Percentiles rank a stretch among this genome's conserved stretches.
Conservation (phyloP, 116 monocot genomes). For the Posidonia oceanica region DNA sequence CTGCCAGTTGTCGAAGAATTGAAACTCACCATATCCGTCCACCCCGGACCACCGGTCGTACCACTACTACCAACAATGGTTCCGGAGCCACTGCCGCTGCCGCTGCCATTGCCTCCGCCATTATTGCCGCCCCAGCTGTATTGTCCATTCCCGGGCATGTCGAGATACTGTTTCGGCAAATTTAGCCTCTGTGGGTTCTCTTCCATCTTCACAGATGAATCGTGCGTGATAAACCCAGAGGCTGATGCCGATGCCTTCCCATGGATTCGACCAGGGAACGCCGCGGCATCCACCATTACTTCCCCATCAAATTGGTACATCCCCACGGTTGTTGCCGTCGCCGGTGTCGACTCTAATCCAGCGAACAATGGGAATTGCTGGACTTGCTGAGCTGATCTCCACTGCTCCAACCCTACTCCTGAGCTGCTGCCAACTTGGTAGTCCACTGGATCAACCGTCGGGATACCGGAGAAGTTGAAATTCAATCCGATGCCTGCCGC, state of each 20-base stretch:
- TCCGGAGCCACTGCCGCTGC: constrained; percentile 5
- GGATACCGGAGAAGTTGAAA: constrained; percentile 38
- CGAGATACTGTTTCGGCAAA: constrained; percentile 32
- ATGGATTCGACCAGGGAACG: background rate
- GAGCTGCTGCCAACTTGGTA: constrained; percentile 21
- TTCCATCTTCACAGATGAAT: constrained; percentile 39
- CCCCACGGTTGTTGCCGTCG: constrained; percentile 5
- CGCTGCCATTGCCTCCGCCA: constrained; percentile 8
- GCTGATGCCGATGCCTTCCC: constrained; percentile 13
- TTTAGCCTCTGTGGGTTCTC: constrained; percentile 15
- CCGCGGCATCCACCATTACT: background rate
- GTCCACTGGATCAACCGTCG: constrained; percentile 20
- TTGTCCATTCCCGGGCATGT: constrained; percentile 23
- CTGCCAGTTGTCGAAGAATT: constrained; percentile 46
- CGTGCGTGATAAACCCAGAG: constrained; percentile 23
- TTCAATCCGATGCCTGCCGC: constrained; percentile 23
- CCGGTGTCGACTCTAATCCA: constrained; percentile 12
- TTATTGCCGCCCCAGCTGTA: constrained; percentile 23
- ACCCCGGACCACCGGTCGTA: background rate
- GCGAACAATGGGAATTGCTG: constrained; percentile 54
- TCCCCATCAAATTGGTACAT: constrained; percentile 36
- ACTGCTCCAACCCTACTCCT: constrained; percentile 23
- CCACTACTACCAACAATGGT: constrained; percentile 13
- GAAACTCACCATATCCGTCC: constrained; percentile 39
- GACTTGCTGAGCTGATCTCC: constrained; percentile 35